Percentiles rank a stretch among this genome's conserved stretches.
These are phyloP conservation scores for Gossypium bickii DNA, from an alignment of 345 rosid species.

Conservation along the genomic window DNA sequence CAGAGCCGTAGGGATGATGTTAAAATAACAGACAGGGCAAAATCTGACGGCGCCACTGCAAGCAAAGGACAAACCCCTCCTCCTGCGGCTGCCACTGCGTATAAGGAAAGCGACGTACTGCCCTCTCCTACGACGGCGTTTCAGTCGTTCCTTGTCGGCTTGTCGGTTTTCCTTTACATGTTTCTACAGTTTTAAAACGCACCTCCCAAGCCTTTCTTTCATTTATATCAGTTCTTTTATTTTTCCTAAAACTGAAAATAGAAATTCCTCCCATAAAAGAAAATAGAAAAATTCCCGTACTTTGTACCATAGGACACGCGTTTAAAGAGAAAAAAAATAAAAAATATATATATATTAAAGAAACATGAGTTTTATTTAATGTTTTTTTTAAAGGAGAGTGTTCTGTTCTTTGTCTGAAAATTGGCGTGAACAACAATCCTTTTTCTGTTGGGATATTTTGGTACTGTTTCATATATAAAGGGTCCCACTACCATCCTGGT, in stretches of 20 bases:
- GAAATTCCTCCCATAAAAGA: no score
- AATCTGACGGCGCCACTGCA: constrained; percentile 10
- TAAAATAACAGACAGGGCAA: not conserved
- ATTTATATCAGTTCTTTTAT: no score
- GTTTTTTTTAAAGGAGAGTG: not conserved
- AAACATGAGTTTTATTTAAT: not conserved
- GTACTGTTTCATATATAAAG: not conserved
- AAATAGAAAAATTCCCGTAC: not conserved
- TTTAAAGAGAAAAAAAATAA: not conserved
- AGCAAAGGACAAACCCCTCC: not conserved
- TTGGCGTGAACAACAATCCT: constrained; percentile 17
- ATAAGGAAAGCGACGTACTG: not conserved
- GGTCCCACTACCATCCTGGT: not conserved
- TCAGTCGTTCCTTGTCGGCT: constrained; percentile 13
- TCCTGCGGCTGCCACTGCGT: not conserved
- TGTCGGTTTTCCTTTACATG: constrained; percentile 8
- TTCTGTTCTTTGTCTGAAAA: not conserved
- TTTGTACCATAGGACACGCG: not conserved
- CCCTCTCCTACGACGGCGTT: constrained; percentile 14
- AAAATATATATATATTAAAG: not conserved
- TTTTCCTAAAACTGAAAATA: no score
- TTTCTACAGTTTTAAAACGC: not conserved
- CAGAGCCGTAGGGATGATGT: constrained; percentile 2
- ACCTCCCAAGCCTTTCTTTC: not conserved
- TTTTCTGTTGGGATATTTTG: constrained; percentile 28